phyloP scores from a whole-genome alignment of 2,329 filamentous ascomycete genomes.

The Arthrobotrys megalospora region DNA sequence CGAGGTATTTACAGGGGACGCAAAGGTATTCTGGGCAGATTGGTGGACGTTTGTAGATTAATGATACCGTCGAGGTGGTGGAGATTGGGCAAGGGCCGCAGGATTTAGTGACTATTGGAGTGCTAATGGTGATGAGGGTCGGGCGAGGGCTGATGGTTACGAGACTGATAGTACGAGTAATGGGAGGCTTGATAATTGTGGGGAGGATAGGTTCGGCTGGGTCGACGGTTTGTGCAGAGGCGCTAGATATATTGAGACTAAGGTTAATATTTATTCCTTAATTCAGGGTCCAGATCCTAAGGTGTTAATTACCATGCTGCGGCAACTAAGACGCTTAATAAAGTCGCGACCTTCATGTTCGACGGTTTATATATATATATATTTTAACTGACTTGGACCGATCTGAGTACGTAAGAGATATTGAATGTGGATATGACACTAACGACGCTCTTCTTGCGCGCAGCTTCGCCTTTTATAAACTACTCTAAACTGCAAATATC shows the following conservation, averaged over 20 bases:
- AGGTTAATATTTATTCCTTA: background rate
- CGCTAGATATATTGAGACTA: background rate
- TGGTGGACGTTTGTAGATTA: constrained; percentile 48
- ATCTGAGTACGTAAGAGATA: constrained; percentile 1
- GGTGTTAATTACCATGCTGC: constrained; percentile 26
- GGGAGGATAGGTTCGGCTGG: constrained; percentile 32
- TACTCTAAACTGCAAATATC: background rate
- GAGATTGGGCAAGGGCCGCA: constrained; percentile 49
- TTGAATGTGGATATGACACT: background rate
- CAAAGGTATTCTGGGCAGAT: constrained; percentile 49
- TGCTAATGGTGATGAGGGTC: background rate
- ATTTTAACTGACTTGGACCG: background rate
- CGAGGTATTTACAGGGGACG: constrained; percentile 11
- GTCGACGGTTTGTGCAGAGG: constrained; percentile 28
- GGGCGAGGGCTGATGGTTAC: constrained; percentile 17
- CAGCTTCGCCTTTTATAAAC: constrained; percentile 7
- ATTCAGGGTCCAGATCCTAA: background rate
- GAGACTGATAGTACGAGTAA: constrained; percentile 13
- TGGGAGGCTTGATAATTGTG: constrained; percentile 32
- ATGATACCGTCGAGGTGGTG: constrained; percentile 19
- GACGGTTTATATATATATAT: background rate
- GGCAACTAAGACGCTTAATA: background rate
- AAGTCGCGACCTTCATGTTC: constrained; percentile 35
- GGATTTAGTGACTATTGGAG: background rate
- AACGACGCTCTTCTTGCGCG: background rate